Conservation (phyloP, 1,139 yeast genomes). For the Yamadazyma triangularis region DNA sequence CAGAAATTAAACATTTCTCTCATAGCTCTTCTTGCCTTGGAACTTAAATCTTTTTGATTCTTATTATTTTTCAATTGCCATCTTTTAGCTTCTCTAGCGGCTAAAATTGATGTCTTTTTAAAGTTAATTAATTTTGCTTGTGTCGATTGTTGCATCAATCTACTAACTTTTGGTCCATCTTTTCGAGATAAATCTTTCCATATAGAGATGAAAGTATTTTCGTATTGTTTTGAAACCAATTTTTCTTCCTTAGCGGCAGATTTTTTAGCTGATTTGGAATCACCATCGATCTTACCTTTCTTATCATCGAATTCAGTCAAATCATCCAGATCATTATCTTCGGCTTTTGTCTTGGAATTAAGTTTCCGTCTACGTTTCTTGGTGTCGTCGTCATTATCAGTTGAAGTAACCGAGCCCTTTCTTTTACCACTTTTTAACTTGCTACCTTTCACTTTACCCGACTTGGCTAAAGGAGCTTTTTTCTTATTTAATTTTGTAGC, state of each 20-base stretch:
- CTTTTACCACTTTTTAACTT: neutral
- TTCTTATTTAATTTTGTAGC: neutral
- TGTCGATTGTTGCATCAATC: conserved; percentile 70
- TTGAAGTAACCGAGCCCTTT: neutral
- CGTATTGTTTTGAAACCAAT: conserved; percentile 77
- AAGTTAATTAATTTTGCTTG: conserved; percentile 77
- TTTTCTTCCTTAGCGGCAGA: conserved; percentile 55
- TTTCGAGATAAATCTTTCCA: conserved; percentile 95
- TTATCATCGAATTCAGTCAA: conserved; percentile 3
- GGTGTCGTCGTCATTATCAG: neutral
- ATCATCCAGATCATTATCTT: neutral
- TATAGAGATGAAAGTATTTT: conserved; percentile 79
- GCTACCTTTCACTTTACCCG: neutral
- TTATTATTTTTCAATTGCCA: conserved; percentile 94
- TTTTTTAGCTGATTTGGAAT: conserved; percentile 5
- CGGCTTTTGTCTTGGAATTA: neutral
- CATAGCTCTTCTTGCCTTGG: conserved; percentile 94
- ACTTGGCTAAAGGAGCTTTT: neutral
- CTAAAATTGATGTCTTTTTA: conserved; percentile 81
- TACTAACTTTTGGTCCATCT: conserved; percentile 84
- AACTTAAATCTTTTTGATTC: conserved; percentile 83
- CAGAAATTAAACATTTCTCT: conserved; percentile 97
- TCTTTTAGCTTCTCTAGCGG: conserved; percentile 91
- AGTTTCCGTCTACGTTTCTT: neutral
- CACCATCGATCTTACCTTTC: neutral